Conservation (phyloP, 2,329 filamentous ascomycete species). For the Orbilia oligospora region DNA sequence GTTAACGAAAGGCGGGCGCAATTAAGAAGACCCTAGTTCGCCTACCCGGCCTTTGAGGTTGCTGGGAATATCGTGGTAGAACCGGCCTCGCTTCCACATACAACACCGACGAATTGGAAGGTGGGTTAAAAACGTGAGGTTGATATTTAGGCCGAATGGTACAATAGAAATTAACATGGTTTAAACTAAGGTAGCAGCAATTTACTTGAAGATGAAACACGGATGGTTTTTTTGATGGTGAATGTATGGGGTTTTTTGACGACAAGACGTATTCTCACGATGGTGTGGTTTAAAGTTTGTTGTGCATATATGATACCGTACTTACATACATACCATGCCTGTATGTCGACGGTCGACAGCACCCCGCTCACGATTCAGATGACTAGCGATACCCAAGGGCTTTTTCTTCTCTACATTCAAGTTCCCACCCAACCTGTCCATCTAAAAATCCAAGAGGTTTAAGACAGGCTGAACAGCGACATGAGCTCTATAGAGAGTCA, state of each 20-base stretch:
- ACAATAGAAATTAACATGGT: conserved; percentile 27
- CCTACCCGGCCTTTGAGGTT: conserved; percentile 20
- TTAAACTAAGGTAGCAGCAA: conserved; percentile 42
- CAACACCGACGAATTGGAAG: conserved; percentile 41
- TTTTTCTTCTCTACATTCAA: neutral
- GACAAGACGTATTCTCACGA: neutral
- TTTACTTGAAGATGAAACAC: conserved; percentile 53
- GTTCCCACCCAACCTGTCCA: neutral
- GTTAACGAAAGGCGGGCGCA: conserved; percentile 25
- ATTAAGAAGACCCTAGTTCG: conserved; percentile 51
- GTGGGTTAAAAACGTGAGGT: conserved; percentile 24
- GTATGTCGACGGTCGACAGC: neutral
- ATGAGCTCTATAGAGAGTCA: neutral
- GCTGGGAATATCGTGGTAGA: conserved; percentile 44
- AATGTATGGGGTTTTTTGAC: conserved; percentile 3
- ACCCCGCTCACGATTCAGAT: neutral
- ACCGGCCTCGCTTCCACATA: conserved; percentile 45
- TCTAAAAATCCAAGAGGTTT: neutral
- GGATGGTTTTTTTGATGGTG: conserved; percentile 6
- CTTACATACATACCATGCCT: neutral
- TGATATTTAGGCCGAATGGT: conserved; percentile 42
- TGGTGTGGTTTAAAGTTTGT: neutral
- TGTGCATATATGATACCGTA: neutral
- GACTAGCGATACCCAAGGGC: neutral
- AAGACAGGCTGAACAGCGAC: conserved; percentile 20